These are phyloP conservation scores for Wickerhamiella occidentalis DNA, from an alignment of 805 yeast species.

Conservation along the genomic window DNA sequence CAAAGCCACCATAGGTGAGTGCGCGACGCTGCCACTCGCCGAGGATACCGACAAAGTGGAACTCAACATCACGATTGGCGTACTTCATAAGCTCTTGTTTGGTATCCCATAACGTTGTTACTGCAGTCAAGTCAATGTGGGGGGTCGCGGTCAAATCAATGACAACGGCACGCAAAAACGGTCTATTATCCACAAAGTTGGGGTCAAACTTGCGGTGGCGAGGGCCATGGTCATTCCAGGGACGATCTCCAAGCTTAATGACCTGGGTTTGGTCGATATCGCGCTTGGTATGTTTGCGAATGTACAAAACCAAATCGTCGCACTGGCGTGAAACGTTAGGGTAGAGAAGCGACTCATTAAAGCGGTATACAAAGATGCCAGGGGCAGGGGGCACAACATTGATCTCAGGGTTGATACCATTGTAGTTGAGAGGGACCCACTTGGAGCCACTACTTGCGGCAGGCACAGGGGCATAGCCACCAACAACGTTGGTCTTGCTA, in stretches of 20 bases:
- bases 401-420: conserved; percentile 43
- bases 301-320: conserved; percentile 57
- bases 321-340: conserved; percentile 66
- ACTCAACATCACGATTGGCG: conserved; percentile 74
- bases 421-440: conserved; percentile 32
- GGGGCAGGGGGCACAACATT: conserved; percentile 70
- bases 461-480: conserved; percentile 12
- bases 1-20: conserved; percentile 45
- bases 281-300: conserved; percentile 47
- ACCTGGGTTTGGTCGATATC: conserved; percentile 34
- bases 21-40: conserved; percentile 81
- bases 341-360: conserved; percentile 69
- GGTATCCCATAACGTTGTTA: conserved; percentile 67
- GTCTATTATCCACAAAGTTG: conserved; percentile 39
- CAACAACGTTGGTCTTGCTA: conserved; percentile 6
- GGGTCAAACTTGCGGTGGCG: conserved; percentile 23
- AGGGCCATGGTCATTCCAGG: conserved; percentile 88
- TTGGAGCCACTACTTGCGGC: conserved; percentile 6
- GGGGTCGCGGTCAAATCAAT: conserved; percentile 72
- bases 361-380: conserved; percentile 77
- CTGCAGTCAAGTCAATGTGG: conserved; percentile 64
- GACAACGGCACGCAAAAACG: conserved; percentile 57
- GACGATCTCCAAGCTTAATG: conserved; percentile 44
- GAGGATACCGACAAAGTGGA: conserved; percentile 75
- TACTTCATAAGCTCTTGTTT: conserved; percentile 58